A percentile compares a stretch with the other conserved stretches of the same genome.
phyloP scores from a whole-genome alignment of 371 early-diverging fungal species.

The Haplosporangium sp. region DNA sequence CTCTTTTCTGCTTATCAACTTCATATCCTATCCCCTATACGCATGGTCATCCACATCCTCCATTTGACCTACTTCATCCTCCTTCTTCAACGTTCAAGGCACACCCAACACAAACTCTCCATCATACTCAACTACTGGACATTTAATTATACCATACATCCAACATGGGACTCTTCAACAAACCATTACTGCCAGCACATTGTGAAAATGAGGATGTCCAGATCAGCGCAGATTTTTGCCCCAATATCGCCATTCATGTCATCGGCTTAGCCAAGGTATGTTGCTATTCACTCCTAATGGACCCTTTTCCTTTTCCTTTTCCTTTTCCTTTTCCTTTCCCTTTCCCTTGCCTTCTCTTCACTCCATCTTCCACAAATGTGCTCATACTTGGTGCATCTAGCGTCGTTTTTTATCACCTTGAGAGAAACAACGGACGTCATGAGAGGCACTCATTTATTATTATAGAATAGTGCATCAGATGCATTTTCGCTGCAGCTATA shows the following conservation, averaged over 20 bases:
- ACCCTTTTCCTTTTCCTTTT: too few relatives aligned
- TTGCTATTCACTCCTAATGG: too few relatives aligned
- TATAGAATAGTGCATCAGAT: too few relatives aligned
- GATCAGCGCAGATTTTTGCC: slow-evolving; percentile 38
- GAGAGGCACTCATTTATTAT: too few relatives aligned
- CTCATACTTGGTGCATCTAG: too few relatives aligned
- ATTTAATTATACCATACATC: not conserved
- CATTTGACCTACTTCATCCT: not conserved
- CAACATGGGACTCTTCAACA: slow-evolving; percentile 27
- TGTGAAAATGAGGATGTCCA: slow-evolving; percentile 39
- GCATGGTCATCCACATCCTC: not conserved
- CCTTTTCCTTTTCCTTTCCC: too few relatives aligned
- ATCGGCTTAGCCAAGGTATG: slow-evolving; percentile 36
- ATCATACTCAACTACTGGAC: not conserved
- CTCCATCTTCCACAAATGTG: not conserved
- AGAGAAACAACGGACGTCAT: too few relatives aligned
- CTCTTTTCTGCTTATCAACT: not conserved
- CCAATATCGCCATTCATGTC: slow-evolving; percentile 30
- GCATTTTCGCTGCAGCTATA: too few relatives aligned
- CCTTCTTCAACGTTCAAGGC: too few relatives aligned
- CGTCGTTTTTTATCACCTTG: too few relatives aligned
- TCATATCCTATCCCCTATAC: not conserved
- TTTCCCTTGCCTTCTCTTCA: not conserved
- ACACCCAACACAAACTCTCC: too few relatives aligned
- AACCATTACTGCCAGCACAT: slow-evolving; percentile 17